Conservation (phyloP, 345 rosid species). For the Eucalyptus tenuipes region DNA sequence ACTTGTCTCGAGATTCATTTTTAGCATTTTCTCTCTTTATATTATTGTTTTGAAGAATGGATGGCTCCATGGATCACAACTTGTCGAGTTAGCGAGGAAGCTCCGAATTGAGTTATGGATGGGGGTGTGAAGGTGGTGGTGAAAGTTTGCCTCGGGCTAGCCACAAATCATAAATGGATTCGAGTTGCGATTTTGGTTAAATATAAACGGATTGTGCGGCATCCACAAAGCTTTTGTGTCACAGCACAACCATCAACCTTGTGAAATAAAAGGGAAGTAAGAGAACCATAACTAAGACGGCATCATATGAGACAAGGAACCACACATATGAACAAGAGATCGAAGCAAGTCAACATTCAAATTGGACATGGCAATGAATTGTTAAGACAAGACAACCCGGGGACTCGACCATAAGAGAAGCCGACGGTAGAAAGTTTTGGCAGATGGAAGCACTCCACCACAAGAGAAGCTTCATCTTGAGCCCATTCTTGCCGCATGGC, state of each 20-base stretch:
- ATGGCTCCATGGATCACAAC: too few species aligned
- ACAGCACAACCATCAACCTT: constrained; percentile 26
- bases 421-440: neutral
- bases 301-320: neutral
- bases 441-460: constrained; percentile 17
- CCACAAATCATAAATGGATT: too few species aligned
- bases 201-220: too few species aligned
- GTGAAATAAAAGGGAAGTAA: constrained; percentile 2
- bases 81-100: too few species aligned
- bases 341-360: neutral
- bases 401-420: neutral
- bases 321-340: neutral
- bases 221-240: constrained; percentile 51
- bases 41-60: too few species aligned
- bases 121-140: fast-evolving
- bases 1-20: too few species aligned
- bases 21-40: too few species aligned
- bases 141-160: too few species aligned
- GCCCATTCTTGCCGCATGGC: constrained; percentile 79
- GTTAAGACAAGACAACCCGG: neutral
- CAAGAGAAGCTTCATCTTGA: constrained; percentile 68
- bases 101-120: too few species aligned
- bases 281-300: neutral
- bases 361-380: neutral
- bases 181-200: too few species aligned